Evolutionary conservation across 768 basidiomycete species (phyloP), one percentile per base, ranked within the genome.

Genomic region (Obba rivulosa): DNA sequence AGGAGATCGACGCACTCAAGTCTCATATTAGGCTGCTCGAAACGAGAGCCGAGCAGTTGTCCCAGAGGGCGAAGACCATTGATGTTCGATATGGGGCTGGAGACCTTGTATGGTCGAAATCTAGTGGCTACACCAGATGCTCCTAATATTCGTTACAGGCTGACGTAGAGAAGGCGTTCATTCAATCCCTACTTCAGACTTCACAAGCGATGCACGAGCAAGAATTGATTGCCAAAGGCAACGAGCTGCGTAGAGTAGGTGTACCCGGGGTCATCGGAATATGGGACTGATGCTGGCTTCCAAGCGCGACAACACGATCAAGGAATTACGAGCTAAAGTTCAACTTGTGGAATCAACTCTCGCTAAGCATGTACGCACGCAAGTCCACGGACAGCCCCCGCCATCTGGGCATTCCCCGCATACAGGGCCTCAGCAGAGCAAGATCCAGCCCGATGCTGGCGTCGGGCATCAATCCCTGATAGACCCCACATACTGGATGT

Each of bases 241-340:
- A 70, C 43, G 67, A 70, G 23, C 47, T 69, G 8, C 57, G 64
- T 48, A 59, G 66, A 22, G 66, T 67, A 41, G 23, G 64, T 55
- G 36, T 34, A 14, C 44, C 21, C 44, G 8, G 31, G 17, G 17
- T 4, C 13, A 1, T 22, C 11, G 28, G 4, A n/a, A 28, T 23
- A 34, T 20, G 8, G 13, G 43, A 9, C 39, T 50, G 21, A 47
- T n/a, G 37, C 16, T 20, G 9, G 28, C 21, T 17, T 21, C 14
- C 24, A 45, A 68, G 67, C 61, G 65, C 38, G 65, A 64, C 46
- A 68, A 66, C 34, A 50, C 56, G 11, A 58, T 66, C 43, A 54
- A 61, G 45, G 60, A 62, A 17, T 56, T 65, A 45, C 58, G 62
- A 9, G 48, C 60, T 11, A 63, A 60, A 46, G 52, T 65, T 10